A percentile compares a stretch with the other conserved stretches of the same genome.
These are phyloP conservation scores for Aspergillus piperis DNA, from an alignment of 2,329 filamentous ascomycete genomes.

Conservation along the genomic window DNA sequence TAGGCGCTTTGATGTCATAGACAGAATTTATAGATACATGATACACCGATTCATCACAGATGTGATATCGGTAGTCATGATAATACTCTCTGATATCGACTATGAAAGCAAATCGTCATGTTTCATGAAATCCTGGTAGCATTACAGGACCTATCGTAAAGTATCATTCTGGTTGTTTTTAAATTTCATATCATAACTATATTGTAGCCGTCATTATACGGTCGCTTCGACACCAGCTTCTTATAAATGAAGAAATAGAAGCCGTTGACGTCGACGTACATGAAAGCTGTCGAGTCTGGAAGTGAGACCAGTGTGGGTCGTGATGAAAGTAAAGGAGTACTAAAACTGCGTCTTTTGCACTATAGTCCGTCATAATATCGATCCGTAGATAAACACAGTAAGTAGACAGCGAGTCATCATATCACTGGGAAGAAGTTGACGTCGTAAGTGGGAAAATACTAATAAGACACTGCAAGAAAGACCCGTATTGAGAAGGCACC, in stretches of 20 bases:
- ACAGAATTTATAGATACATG: constrained; percentile 8
- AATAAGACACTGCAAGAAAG: background rate
- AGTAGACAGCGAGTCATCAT: background rate
- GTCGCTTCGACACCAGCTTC: background rate
- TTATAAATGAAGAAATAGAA: background rate
- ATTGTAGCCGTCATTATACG: background rate
- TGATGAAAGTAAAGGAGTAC: background rate
- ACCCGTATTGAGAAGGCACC: background rate
- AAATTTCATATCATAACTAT: background rate
- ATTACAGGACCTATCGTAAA: background rate
- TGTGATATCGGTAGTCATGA: background rate
- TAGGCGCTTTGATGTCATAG: constrained; percentile 26
- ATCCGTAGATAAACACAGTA: too few species aligned
- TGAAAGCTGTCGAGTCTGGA: background rate
- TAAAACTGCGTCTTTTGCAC: background rate
- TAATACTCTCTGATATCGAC: background rate
- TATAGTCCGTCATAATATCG: background rate
- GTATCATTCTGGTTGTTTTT: background rate
- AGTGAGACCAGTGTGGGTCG: too few species aligned
- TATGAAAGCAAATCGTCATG: background rate
- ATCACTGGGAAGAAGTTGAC: background rate
- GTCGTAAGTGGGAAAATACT: background rate
- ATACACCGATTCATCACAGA: background rate
- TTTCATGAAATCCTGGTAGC: background rate
- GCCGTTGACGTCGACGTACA: background rate